Percentiles rank a stretch among this genome's conserved stretches.
Conservation (phyloP, 495 filamentous ascomycete species). For the Baudoinia panamericana region DNA sequence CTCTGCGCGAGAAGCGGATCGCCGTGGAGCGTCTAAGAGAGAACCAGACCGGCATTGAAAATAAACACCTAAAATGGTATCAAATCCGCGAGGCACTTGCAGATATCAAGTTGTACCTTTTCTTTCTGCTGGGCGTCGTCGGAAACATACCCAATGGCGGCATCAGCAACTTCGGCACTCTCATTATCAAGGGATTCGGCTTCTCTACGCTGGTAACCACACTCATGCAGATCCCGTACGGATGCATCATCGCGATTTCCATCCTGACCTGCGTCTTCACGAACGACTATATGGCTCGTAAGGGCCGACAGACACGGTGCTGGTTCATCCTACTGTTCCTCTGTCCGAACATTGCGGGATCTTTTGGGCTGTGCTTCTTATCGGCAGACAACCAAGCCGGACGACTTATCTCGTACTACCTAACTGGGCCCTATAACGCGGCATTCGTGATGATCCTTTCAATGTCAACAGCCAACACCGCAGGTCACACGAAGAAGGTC, state of each 20-base stretch:
- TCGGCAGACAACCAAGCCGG: conserved; percentile 34
- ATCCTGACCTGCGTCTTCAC: conserved; percentile 45
- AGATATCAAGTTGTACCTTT: conserved; percentile 46
- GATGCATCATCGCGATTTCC: conserved; percentile 40
- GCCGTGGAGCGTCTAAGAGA: conserved; percentile 18
- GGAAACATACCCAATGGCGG: conserved; percentile 42
- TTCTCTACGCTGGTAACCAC: conserved; percentile 41
- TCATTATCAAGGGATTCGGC: conserved; percentile 51
- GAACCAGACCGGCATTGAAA: conserved; percentile 22
- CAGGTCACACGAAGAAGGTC: conserved; percentile 51
- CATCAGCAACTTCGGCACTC: conserved; percentile 47
- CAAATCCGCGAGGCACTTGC: conserved; percentile 45
- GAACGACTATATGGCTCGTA: conserved; percentile 37
- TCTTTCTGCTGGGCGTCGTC: conserved; percentile 47
- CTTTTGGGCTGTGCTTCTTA: conserved; percentile 45
- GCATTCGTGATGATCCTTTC: conserved; percentile 46
- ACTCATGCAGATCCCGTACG: conserved; percentile 40
- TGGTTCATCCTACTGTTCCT: conserved; percentile 41
- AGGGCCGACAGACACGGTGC: conserved; percentile 38
- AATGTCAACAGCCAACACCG: conserved; percentile 45
- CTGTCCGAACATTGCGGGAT: conserved; percentile 40
- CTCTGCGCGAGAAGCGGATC: conserved; percentile 13
- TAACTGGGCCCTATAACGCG: conserved; percentile 48
- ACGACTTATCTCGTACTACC: conserved; percentile 43
- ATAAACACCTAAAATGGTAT: conserved; percentile 36